Conservation (phyloP, 805 yeast species). For the Lipomyces sp. region DNA sequence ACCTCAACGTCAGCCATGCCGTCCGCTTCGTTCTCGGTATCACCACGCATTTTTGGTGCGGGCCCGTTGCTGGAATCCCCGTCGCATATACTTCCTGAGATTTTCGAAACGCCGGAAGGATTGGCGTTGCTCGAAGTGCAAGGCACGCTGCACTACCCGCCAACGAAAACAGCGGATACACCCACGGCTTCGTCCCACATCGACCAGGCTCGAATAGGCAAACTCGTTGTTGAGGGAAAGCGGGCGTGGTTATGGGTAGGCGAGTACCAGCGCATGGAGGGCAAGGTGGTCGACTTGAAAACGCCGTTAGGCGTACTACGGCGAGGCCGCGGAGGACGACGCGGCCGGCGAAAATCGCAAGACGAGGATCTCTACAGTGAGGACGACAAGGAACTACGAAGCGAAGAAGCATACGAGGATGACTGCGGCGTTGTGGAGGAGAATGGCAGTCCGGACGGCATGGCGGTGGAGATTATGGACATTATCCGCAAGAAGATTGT, state of each 20-base stretch:
- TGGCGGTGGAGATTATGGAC: constrained; percentile 25
- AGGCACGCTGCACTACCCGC: constrained; percentile 25
- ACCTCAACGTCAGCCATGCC: too few relatives aligned
- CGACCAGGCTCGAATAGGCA: constrained; percentile 19
- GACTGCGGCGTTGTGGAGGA: not conserved
- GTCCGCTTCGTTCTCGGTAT: too few relatives aligned
- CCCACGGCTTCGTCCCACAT: not conserved
- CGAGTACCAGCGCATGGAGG: constrained; percentile 28
- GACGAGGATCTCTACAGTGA: too few relatives aligned
- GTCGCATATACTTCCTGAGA: constrained; percentile 4
- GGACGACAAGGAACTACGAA: not conserved
- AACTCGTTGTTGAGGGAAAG: constrained; percentile 15
- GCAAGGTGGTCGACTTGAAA: constrained; percentile 22
- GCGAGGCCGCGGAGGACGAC: too few relatives aligned
- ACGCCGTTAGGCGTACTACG: constrained; percentile 28
- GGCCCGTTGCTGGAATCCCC: too few relatives aligned
- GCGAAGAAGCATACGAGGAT: not conserved
- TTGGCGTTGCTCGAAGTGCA: constrained; percentile 30
- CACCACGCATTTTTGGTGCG: too few relatives aligned
- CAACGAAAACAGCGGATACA: not conserved
- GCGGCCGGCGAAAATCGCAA: too few relatives aligned
- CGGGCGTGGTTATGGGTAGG: constrained; percentile 28
- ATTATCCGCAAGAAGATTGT: constrained; percentile 21
- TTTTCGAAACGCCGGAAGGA: constrained; percentile 29
- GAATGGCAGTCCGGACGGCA: constrained; percentile 10